Evolutionary conservation across 2,329 filamentous ascomycete genomes (phyloP), one percentile per base, ranked within the genome.

Genomic region (Hypoxylon sp.): DNA sequence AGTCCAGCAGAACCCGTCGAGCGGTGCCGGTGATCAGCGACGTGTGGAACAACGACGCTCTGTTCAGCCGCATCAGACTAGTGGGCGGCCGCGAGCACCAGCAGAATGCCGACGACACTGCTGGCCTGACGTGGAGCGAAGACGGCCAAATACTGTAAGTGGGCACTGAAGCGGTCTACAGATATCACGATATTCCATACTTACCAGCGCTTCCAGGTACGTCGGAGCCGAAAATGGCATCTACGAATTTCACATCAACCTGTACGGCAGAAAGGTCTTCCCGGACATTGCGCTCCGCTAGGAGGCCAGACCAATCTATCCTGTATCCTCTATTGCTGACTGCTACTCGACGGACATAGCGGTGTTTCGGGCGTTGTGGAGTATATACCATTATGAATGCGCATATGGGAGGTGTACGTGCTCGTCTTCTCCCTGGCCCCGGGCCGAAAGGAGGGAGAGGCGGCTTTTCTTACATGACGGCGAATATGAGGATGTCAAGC

Each of bases 191-290:
- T 20, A 41, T 41, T 43, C 54, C 71, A 72, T 49, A 72, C 66
- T 42, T 15, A 27, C 55, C 8, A 15, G n/a, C 6, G 17, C 11
- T 33, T 17, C 3, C 48, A 88, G 86, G 52, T 88, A 83, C 66
- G 77, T 88, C 35, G 86, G 83, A 17, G 83, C 85, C 27, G 87
- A 91, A 69, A 86, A 90, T 64, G 90, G 90, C 53, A 88, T 93
- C 50, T 91, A 91, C 68, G 88, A 92, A 74, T 85, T 91, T 66
- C 82, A 81, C 27, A 81, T 93, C 63, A 87, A 91, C 69, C 67
- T 87, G 15, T 79, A 83, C 45, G 80, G 77, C 54, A 80, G 90
- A 33, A 40, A 40, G 8, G 17, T 40, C 35, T 40, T 40, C 18
- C 35, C 35, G 35, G 35, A 40, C 35, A 40, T 40, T 23, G 17